These are phyloP conservation scores for Melastoma candidum DNA, from an alignment of 441 rosid species.

Conservation along the genomic window DNA sequence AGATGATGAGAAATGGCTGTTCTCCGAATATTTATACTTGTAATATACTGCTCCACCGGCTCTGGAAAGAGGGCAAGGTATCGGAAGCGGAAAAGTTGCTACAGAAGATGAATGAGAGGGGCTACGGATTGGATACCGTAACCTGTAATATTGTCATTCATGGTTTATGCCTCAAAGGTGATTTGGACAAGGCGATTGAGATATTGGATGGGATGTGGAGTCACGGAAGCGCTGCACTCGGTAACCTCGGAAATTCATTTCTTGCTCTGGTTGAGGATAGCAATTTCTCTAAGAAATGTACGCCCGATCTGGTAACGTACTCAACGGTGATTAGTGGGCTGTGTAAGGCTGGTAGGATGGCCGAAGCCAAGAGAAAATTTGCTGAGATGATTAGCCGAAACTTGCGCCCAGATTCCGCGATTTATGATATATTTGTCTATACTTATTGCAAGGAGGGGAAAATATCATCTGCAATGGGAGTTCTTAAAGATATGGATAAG, in stretches of 20 bases:
- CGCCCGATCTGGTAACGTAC: constrained; percentile 68
- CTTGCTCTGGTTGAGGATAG: constrained; percentile 58
- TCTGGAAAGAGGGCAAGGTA: constrained; percentile 58
- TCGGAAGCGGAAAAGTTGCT: constrained; percentile 89
- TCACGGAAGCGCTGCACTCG: constrained; percentile 89
- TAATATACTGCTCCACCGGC: constrained; percentile 78
- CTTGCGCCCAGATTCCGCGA: constrained; percentile 65
- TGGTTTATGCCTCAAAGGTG: constrained; percentile 69
- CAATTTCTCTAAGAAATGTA: constrained; percentile 48
- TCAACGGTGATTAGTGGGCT: constrained; percentile 66
- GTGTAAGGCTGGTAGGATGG: constrained; percentile 70
- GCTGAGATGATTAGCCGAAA: constrained; percentile 69
- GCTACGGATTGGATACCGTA: constrained; percentile 66
- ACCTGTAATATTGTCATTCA: constrained; percentile 85
- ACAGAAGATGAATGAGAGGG: constrained; percentile 73
- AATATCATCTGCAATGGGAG: constrained; percentile 82
- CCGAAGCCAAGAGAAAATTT: constrained; percentile 73
- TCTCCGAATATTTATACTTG: constrained; percentile 69
- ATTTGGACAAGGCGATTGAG: constrained; percentile 80
- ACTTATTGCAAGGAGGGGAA: constrained; percentile 82
- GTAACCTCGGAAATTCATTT: constrained; percentile 65
- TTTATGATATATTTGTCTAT: constrained; percentile 63
- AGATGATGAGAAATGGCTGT: constrained; percentile 61
- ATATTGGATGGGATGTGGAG: constrained; percentile 70
- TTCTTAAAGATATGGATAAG: constrained; percentile 96